Conservation (phyloP, 345 rosid genomes). For the Brassica rapa region DNA sequence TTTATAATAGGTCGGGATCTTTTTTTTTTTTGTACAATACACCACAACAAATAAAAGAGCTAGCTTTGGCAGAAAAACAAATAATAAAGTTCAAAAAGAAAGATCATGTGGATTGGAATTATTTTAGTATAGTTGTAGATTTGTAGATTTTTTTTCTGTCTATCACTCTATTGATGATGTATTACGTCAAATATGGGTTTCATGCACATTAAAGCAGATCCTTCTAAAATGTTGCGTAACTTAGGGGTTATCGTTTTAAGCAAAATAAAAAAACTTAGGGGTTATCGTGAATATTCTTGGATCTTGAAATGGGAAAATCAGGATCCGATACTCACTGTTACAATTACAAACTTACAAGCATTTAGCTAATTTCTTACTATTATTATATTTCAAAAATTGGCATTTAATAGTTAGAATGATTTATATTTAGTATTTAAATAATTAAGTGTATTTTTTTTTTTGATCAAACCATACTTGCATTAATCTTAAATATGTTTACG, state of each 20-base stretch:
- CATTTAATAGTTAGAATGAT: neutral
- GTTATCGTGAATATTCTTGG: constrained; percentile 35
- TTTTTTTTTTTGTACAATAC: neutral
- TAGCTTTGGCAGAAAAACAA: neutral
- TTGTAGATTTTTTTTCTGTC: neutral
- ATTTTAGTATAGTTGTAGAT: neutral
- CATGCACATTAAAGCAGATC: neutral
- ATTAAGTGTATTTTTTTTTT: neutral
- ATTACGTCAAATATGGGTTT: constrained; percentile 14
- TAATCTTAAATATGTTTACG: too few relatives aligned
- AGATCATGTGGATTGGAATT: constrained; percentile 13
- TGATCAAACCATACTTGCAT: too few relatives aligned
- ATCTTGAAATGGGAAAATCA: constrained; percentile 27
- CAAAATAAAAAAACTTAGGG: neutral
- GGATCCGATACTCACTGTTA: constrained; percentile 9
- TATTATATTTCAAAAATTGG: neutral
- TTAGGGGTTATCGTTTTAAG: neutral
- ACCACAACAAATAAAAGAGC: neutral
- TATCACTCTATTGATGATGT: neutral
- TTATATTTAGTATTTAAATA: neutral
- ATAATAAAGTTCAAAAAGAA: neutral
- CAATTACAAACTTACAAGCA: constrained; percentile 7
- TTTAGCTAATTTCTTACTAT: neutral
- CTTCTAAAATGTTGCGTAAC: neutral
- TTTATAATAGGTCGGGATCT: neutral